Evolutionary conservation across 495 filamentous ascomycete species (phyloP).

Genomic region (Aspergillus carlsbadensis): DNA sequence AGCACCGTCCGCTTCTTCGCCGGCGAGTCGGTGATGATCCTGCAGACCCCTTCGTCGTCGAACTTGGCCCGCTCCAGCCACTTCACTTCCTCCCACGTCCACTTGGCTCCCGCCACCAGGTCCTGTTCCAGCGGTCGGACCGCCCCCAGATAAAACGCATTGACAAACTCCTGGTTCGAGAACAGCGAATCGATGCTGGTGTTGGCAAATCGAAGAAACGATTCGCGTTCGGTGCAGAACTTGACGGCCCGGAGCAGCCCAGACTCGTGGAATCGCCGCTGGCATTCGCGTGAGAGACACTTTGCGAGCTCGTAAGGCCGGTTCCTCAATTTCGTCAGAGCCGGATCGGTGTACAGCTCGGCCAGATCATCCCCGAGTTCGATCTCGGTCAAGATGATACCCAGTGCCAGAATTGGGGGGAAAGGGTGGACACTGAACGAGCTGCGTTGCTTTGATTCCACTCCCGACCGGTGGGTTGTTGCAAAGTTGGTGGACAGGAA

Average conservation of each 20-base stretch:
- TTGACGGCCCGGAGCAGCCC: conserved; percentile 12
- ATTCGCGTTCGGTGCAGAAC: neutral
- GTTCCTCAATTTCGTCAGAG: neutral
- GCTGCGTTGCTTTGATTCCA: neutral
- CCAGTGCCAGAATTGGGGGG: conserved; percentile 15
- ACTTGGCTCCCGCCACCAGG: conserved; percentile 16
- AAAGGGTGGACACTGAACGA: conserved; percentile 16
- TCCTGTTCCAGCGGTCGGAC: conserved; percentile 18
- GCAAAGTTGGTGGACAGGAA: conserved; percentile 13
- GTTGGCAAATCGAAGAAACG: neutral
- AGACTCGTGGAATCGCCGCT: conserved; percentile 14
- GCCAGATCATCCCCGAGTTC: conserved; percentile 16
- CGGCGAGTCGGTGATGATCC: neutral
- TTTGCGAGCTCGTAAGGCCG: conserved; percentile 3
- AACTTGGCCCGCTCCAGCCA: neutral
- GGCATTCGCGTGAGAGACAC: conserved; percentile 8
- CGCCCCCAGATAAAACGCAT: conserved; percentile 12
- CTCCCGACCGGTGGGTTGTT: neutral
- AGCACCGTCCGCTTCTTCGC: neutral
- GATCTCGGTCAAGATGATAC: conserved; percentile 16
- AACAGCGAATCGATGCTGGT: neutral
- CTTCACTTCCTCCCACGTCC: conserved; percentile 17
- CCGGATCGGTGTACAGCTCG: conserved; percentile 6
- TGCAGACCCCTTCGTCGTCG: neutral
- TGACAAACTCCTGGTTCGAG: conserved; percentile 10